A percentile compares a stretch with the other conserved stretches of the same genome.
Conservation (phyloP, 352 stramenopile genomes). For the Globisporangium solare region DNA sequence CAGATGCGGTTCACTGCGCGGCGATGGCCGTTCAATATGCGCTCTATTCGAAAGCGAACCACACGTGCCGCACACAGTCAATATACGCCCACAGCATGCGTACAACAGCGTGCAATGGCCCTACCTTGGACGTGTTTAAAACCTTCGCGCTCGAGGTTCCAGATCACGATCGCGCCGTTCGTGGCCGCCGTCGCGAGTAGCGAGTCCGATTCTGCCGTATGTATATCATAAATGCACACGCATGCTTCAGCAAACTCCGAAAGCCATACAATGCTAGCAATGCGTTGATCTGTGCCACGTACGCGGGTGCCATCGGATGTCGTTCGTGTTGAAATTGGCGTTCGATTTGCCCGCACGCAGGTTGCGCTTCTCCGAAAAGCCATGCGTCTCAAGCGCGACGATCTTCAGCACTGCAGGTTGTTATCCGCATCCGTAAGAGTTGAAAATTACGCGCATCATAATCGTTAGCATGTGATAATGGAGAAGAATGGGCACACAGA, state of each 20-base stretch:
- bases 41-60: slow-evolving; percentile 31
- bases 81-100: background rate
- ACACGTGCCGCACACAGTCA: background rate
- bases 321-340: slow-evolving; percentile 87
- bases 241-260: background rate
- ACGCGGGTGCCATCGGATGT: slow-evolving; percentile 88
- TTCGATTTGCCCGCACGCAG: slow-evolving; percentile 78
- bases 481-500: too few relatives aligned
- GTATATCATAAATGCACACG: background rate
- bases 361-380: slow-evolving; percentile 84
- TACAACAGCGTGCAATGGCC: background rate
- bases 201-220: slow-evolving; percentile 61
- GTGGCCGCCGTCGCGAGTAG: slow-evolving; percentile 82
- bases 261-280: background rate
- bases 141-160: slow-evolving; percentile 83
- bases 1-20: slow-evolving; percentile 86
- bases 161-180: slow-evolving; percentile 83
- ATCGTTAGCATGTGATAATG: background rate
- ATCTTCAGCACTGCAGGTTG: slow-evolving; percentile 62
- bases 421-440: background rate
- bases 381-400: slow-evolving; percentile 65
- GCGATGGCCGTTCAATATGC: slow-evolving; percentile 75
- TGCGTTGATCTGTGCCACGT: slow-evolving; percentile 11
- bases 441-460: background rate
- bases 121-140: slow-evolving; percentile 86